phyloP scores from a whole-genome alignment of 1,284 basidiomycete genomes.

The Trichosporon sp. region DNA sequence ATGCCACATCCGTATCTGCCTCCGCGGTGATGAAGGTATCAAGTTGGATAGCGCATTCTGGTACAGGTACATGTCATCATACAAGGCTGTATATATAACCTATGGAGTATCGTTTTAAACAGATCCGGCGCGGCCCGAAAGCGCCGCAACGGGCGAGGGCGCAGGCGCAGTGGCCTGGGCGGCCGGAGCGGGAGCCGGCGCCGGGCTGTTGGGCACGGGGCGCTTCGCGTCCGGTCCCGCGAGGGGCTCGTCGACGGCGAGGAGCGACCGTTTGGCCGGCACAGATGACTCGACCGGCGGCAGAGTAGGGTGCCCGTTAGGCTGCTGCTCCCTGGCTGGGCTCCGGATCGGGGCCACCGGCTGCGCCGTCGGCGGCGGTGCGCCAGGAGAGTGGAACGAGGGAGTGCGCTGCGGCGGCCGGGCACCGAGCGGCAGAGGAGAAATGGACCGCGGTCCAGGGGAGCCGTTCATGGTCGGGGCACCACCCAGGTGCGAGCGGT shows the following conservation, averaged over 20 bases:
- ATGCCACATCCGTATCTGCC: background rate
- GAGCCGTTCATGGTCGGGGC: background rate
- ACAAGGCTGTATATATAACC: conserved; percentile 1
- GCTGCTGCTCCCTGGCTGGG: background rate
- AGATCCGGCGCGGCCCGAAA: background rate
- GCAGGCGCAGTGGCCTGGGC: background rate
- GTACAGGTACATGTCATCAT: conserved; percentile 3
- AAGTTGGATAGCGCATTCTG: background rate
- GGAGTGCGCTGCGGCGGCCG: conserved; percentile 2
- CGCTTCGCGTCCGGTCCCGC: background rate
- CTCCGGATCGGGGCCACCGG: background rate
- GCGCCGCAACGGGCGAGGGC: background rate
- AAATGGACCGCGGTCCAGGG: background rate
- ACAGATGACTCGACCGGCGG: background rate
- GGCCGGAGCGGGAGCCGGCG: background rate
- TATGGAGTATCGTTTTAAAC: background rate
- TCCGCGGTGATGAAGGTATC: no score
- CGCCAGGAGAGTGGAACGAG: background rate
- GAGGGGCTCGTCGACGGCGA: conserved; percentile 1
- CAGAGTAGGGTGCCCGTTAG: background rate
- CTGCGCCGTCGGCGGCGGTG: background rate
- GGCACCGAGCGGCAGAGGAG: background rate
- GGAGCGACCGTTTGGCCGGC: background rate
- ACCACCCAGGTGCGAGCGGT: background rate
- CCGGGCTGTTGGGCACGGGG: background rate